Percentiles rank a stretch among this genome's conserved stretches.
Conservation (phyloP, 495 filamentous ascomycete species). For the Halenospora varia region DNA sequence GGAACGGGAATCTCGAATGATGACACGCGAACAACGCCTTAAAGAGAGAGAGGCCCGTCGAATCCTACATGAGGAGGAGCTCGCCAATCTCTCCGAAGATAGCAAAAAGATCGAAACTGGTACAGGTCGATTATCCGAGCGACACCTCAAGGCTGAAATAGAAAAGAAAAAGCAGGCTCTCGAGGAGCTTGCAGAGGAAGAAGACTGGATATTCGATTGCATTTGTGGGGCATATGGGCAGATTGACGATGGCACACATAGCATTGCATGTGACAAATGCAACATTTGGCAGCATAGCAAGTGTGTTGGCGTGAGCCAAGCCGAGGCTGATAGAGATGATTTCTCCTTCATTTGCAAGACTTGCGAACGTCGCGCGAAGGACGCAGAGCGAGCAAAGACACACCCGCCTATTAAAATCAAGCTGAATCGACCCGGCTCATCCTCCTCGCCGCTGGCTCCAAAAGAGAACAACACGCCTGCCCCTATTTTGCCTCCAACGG, state of each 20-base stretch:
- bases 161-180: conserved; percentile 71
- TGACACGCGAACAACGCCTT: conserved; percentile 78
- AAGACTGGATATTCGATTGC: conserved; percentile 94
- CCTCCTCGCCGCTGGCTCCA: conserved; percentile 15
- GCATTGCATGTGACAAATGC: conserved; percentile 91
- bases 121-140: conserved; percentile 67
- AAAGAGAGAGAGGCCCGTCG: conserved; percentile 80
- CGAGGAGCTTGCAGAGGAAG: conserved; percentile 63
- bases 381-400: conserved; percentile 43
- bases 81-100: conserved; percentile 72
- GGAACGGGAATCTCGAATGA: conserved; percentile 76
- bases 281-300: conserved; percentile 95
- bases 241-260: conserved; percentile 89
- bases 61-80: conserved; percentile 75
- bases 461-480: conserved; percentile 15
- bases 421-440: conserved; percentile 55
- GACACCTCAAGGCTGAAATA: conserved; percentile 72
- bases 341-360: conserved; percentile 84
- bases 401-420: conserved; percentile 66
- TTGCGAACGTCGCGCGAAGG: conserved; percentile 66
- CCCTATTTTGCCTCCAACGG: neutral
- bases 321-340: conserved; percentile 76
- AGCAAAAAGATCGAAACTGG: conserved; percentile 61
- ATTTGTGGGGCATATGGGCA: conserved; percentile 85
- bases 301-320: conserved; percentile 74